phyloP scores from a whole-genome alignment of 2,329 filamentous ascomycete genomes.

The Cladosporium phlei region DNA sequence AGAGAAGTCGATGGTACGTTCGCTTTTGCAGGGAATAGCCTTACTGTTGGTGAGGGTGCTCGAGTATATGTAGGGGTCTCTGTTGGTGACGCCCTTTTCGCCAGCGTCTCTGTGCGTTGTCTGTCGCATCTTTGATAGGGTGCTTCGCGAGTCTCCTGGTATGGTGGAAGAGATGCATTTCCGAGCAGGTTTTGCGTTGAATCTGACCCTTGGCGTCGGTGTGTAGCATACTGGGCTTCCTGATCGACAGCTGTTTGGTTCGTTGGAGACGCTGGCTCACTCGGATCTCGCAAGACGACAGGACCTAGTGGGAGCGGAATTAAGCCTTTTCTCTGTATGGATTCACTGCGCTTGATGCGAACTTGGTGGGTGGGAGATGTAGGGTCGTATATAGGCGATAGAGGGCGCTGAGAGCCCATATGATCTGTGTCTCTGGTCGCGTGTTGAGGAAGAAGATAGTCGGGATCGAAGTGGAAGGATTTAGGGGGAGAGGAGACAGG shows the following conservation, averaged over 20 bases:
- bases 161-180: conserved; percentile 10
- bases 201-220: conserved; percentile 11
- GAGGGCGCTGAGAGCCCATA: not conserved
- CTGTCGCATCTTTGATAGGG: conserved; percentile 18
- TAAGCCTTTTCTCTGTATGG: conserved; percentile 23
- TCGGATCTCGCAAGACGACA: conserved; percentile 22
- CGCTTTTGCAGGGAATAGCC: not conserved
- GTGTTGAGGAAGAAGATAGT: conserved; percentile 16
- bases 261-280: too few relatives aligned
- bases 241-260: too few relatives aligned
- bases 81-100: too few relatives aligned
- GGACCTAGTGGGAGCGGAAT: conserved; percentile 26
- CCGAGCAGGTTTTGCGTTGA: conserved; percentile 14
- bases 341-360: not conserved
- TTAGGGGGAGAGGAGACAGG: conserved; percentile 14
- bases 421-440: not conserved
- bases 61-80: too few relatives aligned
- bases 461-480: conserved; percentile 22
- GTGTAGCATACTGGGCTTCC: not conserved
- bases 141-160: conserved; percentile 13
- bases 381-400: not conserved
- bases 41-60: not conserved
- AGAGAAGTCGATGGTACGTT: conserved; percentile 30
- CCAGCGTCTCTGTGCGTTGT: conserved; percentile 2
- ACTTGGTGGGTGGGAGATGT: not conserved